phyloP scores from a whole-genome alignment of 2,329 filamentous ascomycete species.

The Fusarium humuli region DNA sequence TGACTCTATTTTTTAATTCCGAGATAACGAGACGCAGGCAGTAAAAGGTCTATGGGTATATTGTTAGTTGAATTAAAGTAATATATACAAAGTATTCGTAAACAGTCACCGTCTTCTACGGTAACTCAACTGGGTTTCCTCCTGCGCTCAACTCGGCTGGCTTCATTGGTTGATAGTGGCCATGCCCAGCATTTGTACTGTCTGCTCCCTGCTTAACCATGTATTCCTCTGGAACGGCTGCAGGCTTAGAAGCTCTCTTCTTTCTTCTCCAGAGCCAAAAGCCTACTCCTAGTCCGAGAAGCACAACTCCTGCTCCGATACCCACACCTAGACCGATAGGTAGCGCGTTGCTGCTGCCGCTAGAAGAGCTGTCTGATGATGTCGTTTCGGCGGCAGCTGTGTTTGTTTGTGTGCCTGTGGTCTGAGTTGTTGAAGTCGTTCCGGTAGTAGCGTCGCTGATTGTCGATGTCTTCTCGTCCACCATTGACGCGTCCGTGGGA shows the following conservation, averaged over 20 bases:
- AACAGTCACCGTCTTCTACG: not conserved
- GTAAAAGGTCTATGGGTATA: not conserved
- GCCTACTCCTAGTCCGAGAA: not conserved
- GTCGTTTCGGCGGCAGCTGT: not conserved
- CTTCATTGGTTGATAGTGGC: not conserved
- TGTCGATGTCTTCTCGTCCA: not conserved
- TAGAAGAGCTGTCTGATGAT: not conserved
- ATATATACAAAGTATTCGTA: not conserved
- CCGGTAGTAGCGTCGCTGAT: not conserved
- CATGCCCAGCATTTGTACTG: not conserved
- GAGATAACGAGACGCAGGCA: not conserved
- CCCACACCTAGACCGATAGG: not conserved
- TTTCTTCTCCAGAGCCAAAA: not conserved
- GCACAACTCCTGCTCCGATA: not conserved
- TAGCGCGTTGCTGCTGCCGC: not conserved
- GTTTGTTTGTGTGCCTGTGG: not conserved
- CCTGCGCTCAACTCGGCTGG: not conserved
- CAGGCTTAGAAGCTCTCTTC: not conserved
- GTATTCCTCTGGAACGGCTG: not conserved
- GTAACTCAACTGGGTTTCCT: not conserved
- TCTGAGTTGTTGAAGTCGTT: not conserved
- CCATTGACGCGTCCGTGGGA: not conserved
- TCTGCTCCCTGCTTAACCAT: not conserved
- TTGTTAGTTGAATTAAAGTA: not conserved
- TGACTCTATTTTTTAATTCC: not conserved